Evolutionary conservation across 2,329 filamentous ascomycete genomes (phyloP).

Genomic region (Kalmusia sp.): DNA sequence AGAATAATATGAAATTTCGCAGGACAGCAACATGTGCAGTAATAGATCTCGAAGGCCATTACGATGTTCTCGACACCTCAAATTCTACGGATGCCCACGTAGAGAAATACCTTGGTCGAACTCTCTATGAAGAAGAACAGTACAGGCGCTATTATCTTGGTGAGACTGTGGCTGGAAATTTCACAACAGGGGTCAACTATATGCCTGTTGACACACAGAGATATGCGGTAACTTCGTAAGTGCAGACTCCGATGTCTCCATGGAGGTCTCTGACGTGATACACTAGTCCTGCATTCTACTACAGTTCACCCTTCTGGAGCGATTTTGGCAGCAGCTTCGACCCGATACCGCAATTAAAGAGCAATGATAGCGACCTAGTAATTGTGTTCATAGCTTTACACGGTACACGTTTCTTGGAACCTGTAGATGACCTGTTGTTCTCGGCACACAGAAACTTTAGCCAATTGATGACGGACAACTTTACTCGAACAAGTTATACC

Average conservation of each 20-base stretch:
- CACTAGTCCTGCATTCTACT: neutral
- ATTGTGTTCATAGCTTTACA: neutral
- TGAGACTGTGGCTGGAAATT: neutral
- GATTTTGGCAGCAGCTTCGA: neutral
- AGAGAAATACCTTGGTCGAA: neutral
- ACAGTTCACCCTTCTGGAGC: neutral
- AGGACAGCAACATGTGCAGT: slow-evolving; percentile 14
- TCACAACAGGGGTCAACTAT: neutral
- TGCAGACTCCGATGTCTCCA: neutral
- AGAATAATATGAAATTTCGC: slow-evolving; percentile 8
- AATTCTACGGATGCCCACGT: neutral
- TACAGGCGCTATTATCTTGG: neutral
- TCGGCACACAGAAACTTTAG: slow-evolving; percentile 6
- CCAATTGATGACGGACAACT: neutral
- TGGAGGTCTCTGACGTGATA: neutral
- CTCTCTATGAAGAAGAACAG: neutral
- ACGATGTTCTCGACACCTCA: neutral
- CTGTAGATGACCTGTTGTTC: slow-evolving; percentile 13
- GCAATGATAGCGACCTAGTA: neutral
- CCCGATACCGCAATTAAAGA: neutral
- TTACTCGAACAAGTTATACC: neutral
- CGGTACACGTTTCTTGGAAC: neutral
- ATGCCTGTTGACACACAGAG: neutral
- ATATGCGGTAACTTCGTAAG: neutral
- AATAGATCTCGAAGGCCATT: neutral